Evolutionary conservation across 345 rosid genomes (phyloP).

Genomic region (Camelina sativa): DNA sequence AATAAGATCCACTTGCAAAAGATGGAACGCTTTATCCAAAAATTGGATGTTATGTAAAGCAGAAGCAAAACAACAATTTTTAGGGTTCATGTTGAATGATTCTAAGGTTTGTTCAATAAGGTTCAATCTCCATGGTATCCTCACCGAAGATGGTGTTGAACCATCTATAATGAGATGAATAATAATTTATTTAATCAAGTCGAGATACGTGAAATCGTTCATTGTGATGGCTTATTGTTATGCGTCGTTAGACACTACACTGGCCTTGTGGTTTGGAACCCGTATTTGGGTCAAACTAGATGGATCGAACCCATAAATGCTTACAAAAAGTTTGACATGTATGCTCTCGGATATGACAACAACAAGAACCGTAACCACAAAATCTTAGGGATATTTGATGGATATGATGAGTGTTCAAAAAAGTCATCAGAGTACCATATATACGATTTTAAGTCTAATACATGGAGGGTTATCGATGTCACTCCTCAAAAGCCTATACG

Average conservation of each 20-base stretch:
- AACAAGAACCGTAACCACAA: background rate
- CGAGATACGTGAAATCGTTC: background rate
- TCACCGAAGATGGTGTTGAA: background rate
- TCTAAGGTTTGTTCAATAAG: background rate
- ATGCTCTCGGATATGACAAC: conserved; percentile 5
- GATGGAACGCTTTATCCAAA: background rate
- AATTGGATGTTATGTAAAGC: background rate
- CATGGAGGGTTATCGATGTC: no score
- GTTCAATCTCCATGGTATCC: background rate
- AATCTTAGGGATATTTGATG: no score
- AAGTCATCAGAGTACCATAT: no score
- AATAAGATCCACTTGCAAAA: background rate
- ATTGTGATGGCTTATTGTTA: conserved; percentile 10
- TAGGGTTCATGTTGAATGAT: background rate
- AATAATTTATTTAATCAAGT: background rate
- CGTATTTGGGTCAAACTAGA: conserved; percentile 7
- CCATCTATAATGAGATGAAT: background rate
- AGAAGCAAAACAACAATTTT: background rate
- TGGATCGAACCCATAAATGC: background rate
- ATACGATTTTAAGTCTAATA: no score
- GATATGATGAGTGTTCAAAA: no score
- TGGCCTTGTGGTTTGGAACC: conserved; percentile 21
- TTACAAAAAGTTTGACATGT: background rate
- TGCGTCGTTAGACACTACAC: background rate
- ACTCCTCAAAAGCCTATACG: no score